Conservation (phyloP, 345 rosid genomes). For the Eucalyptus guilfoylei region DNA sequence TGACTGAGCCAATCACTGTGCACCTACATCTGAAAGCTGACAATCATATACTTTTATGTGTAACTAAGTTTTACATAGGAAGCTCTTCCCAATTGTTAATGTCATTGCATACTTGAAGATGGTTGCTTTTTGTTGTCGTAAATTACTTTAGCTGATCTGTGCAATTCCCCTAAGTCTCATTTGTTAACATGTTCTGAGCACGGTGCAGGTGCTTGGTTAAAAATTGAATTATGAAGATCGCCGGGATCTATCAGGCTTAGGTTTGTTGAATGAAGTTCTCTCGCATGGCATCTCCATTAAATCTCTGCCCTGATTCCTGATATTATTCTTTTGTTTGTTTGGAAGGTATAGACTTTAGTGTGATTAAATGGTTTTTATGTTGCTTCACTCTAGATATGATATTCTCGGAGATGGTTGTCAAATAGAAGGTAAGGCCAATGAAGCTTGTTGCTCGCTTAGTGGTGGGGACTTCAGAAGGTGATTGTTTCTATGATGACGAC, state of each 20-base stretch:
- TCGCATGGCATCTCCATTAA: neutral
- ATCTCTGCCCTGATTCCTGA: neutral
- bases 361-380: neutral
- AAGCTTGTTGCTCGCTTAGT: constrained; percentile 84
- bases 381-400: constrained; percentile 29
- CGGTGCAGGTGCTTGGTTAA: neutral
- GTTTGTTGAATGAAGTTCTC: neutral
- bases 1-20: neutral
- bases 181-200: neutral
- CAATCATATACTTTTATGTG: neutral
- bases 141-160: neutral
- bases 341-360: neutral
- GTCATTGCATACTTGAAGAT: neutral
- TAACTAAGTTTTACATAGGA: neutral
- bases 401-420: constrained; percentile 87
- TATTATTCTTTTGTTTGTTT: neutral
- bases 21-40: neutral
- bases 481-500: constrained; percentile 96
- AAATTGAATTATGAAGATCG: neutral
- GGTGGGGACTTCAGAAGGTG: constrained; percentile 92
- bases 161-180: neutral
- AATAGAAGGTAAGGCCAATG: constrained; percentile 87
- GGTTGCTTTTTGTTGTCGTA: neutral
- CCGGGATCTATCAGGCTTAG: neutral
- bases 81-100: neutral